Base-by-base conservation (phyloP, 306 rosid genomes). In the Adenanthera pavonina region DNA sequence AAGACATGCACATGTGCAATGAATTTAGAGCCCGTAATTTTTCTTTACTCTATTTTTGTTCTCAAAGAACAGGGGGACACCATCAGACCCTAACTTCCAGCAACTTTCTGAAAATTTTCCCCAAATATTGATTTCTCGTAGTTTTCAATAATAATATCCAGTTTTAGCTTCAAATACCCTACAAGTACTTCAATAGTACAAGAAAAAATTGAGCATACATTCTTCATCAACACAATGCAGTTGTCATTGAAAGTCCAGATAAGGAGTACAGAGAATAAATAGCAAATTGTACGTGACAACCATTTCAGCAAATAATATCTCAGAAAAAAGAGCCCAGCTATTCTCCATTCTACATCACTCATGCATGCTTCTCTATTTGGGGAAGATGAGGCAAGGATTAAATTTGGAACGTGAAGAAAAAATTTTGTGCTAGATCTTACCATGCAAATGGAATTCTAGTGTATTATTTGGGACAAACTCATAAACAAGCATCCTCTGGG, bases 381-480 rank as follows among this genome's bases (percentile, higher is more conserved):
- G 34, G 72, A 48, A n/a, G 46, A 44, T 6, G 9, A 48, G 65
- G 62, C 0, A 5, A 30, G 41, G 66, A 38, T 43, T 35, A 15
- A 73, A 73, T 57, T 56, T 8, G 40, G 19, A 81, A 64, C 20
- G 46, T 1, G 14, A 66, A 66, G 10, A 30, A 75, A 56, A 19
- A 66, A 8, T 40, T 70, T 4, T 0, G 48, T 68, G 49, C 65
- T 3, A 11, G 43, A 33, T 76, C 74, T 67, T 85, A 91, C 95
- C 89, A 47, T 89, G 91, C 57, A 91, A 82, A 82, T 91, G 95
- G 82, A 89, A 89, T 75, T 89, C 88, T 60, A 91, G 52, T 5
- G 92, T 91, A 20, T 19, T 4, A 47, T 91, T 89, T 15, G 87
- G 51, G 62, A 91, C 88, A 15, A 84, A 91, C 84, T 91, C 95